Evolutionary conservation across 768 basidiomycete genomes (phyloP).

Genomic region (Hemileccinum rubropunctum): DNA sequence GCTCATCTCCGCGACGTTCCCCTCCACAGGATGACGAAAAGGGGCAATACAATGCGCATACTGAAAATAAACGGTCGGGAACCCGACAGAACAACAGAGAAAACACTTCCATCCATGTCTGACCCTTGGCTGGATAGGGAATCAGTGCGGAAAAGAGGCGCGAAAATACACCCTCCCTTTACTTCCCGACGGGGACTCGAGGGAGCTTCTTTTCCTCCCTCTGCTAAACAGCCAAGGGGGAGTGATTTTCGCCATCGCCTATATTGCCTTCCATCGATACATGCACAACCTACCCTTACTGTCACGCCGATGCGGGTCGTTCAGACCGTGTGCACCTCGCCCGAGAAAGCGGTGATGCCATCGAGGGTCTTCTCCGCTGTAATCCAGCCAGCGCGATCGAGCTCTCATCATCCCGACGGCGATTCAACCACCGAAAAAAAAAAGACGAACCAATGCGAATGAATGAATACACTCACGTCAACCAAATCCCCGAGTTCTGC

Average conservation of each 20-base stretch:
- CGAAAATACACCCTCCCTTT: neutral
- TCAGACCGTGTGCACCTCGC: constrained; percentile 3
- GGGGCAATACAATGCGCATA: constrained; percentile 1
- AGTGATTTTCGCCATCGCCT: constrained; percentile 1
- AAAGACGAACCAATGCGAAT: neutral
- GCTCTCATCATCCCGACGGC: constrained; percentile 11
- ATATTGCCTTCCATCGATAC: neutral
- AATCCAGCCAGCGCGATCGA: constrained; percentile 2
- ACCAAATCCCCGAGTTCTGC: constrained; percentile 31
- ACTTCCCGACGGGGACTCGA: constrained; percentile 4
- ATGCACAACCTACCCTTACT: neutral
- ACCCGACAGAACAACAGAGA: neutral
- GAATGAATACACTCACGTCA: constrained; percentile 27
- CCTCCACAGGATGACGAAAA: constrained; percentile 17
- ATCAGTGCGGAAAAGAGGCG: constrained; percentile 5
- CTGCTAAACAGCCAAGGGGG: neutral
- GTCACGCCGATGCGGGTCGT: constrained; percentile 15
- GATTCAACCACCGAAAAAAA: neutral
- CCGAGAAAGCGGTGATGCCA: neutral
- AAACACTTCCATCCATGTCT: neutral
- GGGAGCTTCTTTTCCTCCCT: constrained; percentile 3
- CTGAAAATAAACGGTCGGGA: constrained; percentile 1
- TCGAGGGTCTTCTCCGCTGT: constrained; percentile 16
- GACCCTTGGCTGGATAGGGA: constrained; percentile 6
- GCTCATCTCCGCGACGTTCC: constrained; percentile 24